A percentile compares a stretch with the other conserved stretches of the same genome.
phyloP scores from a whole-genome alignment of 1,284 basidiomycete genomes.

The Calocybe gambosa region DNA sequence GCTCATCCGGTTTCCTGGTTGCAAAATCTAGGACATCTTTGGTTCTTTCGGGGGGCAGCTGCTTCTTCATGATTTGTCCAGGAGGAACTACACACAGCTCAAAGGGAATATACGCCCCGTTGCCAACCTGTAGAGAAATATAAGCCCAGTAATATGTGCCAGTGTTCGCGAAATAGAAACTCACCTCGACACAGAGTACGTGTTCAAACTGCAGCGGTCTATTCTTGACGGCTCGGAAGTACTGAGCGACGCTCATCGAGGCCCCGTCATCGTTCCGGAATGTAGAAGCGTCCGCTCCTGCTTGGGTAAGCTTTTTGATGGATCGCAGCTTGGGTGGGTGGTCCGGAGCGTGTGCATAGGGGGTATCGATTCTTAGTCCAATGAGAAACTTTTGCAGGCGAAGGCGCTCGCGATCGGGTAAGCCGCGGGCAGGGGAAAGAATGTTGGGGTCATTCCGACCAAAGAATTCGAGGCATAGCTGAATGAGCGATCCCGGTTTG shows the following conservation, averaged over 20 bases:
- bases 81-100: constrained; percentile 57
- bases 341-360: constrained; percentile 27
- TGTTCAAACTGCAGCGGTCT: constrained; percentile 43
- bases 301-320: constrained; percentile 46
- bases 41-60: constrained; percentile 58
- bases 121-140: constrained; percentile 40
- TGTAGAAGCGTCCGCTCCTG: constrained; percentile 39
- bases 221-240: constrained; percentile 45
- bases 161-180: background rate
- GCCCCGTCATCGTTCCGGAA: constrained; percentile 42
- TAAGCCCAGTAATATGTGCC: background rate
- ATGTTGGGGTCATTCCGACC: constrained; percentile 27
- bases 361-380: constrained; percentile 45
- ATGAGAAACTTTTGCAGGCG: constrained; percentile 52
- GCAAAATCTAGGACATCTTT: constrained; percentile 61
- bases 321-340: constrained; percentile 31
- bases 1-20: constrained; percentile 53
- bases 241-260: constrained; percentile 48
- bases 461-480: constrained; percentile 53
- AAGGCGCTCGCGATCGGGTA: constrained; percentile 47
- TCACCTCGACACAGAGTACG: constrained; percentile 56
- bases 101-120: constrained; percentile 56
- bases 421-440: constrained; percentile 34
- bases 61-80: constrained; percentile 68
- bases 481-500: constrained; percentile 37